These are phyloP conservation scores for Circinella umbellata DNA, from an alignment of 371 early-diverging fungal genomes.

Conservation along the genomic window DNA sequence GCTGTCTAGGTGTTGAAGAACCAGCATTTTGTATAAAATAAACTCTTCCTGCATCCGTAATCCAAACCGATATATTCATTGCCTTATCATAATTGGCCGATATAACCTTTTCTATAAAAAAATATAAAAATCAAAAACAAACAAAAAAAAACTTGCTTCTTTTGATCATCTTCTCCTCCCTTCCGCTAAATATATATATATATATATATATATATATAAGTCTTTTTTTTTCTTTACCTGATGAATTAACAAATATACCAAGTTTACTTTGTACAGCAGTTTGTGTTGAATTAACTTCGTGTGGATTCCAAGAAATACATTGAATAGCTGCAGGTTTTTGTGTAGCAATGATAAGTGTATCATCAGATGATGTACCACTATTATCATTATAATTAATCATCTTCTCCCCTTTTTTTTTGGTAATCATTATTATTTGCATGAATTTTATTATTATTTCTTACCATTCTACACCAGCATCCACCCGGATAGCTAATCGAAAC, in stretches of 20 bases:
- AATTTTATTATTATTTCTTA: conserved; percentile 19
- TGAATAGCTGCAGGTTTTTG: conserved; percentile 50
- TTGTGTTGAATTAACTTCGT: conserved; percentile 47
- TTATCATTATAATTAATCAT: not conserved
- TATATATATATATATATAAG: too few relatives aligned
- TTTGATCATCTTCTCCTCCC: not conserved
- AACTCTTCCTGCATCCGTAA: conserved; percentile 41
- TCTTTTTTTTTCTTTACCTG: conserved; percentile 19
- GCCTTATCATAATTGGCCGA: conserved; percentile 36
- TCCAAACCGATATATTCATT: conserved; percentile 49
- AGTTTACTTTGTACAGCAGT: conserved; percentile 35
- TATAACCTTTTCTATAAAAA: conserved; percentile 30
- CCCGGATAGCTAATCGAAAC: conserved; percentile 50
- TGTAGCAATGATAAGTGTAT: conserved; percentile 50
- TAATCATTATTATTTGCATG: not conserved
- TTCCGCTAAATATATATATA: not conserved
- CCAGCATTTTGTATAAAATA: conserved; percentile 42
- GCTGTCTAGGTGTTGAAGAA: conserved; percentile 1
- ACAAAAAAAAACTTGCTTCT: not conserved
- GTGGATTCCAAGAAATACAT: conserved; percentile 56
- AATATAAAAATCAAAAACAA: not conserved
- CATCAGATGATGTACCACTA: conserved; percentile 50
- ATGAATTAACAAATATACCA: conserved; percentile 25
- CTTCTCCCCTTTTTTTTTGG: not conserved
- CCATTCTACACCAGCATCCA: conserved; percentile 57